A percentile compares a stretch with the other conserved stretches of the same genome.
phyloP scores from a whole-genome alignment of 768 basidiomycete species.

The Leucocoprinus leucothites region DNA sequence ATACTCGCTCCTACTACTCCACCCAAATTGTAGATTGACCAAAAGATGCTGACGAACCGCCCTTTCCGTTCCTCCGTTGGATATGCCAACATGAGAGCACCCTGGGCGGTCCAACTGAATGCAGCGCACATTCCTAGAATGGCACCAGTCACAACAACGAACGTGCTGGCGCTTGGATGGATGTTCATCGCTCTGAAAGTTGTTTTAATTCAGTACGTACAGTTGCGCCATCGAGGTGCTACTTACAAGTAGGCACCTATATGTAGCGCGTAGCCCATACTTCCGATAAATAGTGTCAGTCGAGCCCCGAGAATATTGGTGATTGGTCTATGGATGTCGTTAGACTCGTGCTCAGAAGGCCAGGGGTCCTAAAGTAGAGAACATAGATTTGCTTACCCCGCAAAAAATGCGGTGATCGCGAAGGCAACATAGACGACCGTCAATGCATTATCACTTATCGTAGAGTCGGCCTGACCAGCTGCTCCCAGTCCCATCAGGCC shows the following conservation, averaged over 20 bases:
- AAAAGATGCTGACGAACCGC: conserved; percentile 73
- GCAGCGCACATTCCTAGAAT: conserved; percentile 72
- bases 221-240: background rate
- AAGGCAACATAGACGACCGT: conserved; percentile 62
- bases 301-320: conserved; percentile 79
- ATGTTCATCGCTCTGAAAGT: conserved; percentile 61
- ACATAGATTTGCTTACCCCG: conserved; percentile 47
- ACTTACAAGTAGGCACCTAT: conserved; percentile 70
- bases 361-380: no score
- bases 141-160: conserved; percentile 70
- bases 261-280: conserved; percentile 72
- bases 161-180: conserved; percentile 54
- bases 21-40: conserved; percentile 81
- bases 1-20: conserved; percentile 78
- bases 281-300: conserved; percentile 71
- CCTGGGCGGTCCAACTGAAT: conserved; percentile 81
- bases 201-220: background rate
- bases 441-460: conserved; percentile 67
- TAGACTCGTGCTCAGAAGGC: background rate
- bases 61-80: conserved; percentile 80
- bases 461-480: conserved; percentile 68
- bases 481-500: conserved; percentile 77
- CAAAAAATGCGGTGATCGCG: conserved; percentile 39
- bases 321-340: conserved; percentile 48
- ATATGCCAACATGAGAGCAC: conserved; percentile 84